A percentile compares a stretch with the other conserved stretches of the same genome.
Conservation (phyloP, 2,329 filamentous ascomycete species). For the Acrocalymma vagum region DNA sequence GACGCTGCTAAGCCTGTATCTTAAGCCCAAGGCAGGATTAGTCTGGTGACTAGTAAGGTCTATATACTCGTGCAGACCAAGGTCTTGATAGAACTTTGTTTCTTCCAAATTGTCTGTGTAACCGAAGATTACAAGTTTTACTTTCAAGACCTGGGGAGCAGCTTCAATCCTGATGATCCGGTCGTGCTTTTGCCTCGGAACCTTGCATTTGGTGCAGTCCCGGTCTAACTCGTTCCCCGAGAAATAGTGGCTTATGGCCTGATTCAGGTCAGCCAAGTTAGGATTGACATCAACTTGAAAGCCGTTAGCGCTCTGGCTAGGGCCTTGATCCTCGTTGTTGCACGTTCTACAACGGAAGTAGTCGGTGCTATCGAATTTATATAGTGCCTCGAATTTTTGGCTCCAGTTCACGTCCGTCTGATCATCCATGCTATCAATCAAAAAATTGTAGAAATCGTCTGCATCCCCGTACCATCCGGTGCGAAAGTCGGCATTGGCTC, state of each 20-base stretch:
- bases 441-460: conserved; percentile 9
- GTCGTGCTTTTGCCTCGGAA: background rate
- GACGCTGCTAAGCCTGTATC: conserved; percentile 12
- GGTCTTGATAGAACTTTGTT: too few species aligned
- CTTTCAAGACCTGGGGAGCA: conserved; percentile 12
- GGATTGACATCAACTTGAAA: too few species aligned
- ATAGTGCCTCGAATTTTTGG: conserved; percentile 8
- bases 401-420: conserved; percentile 4
- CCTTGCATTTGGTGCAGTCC: conserved; percentile 1
- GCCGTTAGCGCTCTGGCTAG: too few species aligned
- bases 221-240: background rate
- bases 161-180: conserved; percentile 1
- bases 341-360: background rate
- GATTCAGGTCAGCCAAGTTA: too few species aligned
- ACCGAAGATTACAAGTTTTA: conserved; percentile 2
- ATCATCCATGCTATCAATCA: background rate
- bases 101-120: background rate
- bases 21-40: conserved; percentile 3
- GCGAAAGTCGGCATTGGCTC: background rate
- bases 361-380: conserved; percentile 2
- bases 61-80: too few species aligned
- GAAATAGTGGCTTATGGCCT: background rate
- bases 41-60: conserved; percentile 3
- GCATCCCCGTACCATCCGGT: background rate
- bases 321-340: too few species aligned